Evolutionary conservation across 2,329 filamentous ascomycete genomes (phyloP), one percentile per base, ranked within the genome.

Genomic region (Trichoderma semiorbis): DNA sequence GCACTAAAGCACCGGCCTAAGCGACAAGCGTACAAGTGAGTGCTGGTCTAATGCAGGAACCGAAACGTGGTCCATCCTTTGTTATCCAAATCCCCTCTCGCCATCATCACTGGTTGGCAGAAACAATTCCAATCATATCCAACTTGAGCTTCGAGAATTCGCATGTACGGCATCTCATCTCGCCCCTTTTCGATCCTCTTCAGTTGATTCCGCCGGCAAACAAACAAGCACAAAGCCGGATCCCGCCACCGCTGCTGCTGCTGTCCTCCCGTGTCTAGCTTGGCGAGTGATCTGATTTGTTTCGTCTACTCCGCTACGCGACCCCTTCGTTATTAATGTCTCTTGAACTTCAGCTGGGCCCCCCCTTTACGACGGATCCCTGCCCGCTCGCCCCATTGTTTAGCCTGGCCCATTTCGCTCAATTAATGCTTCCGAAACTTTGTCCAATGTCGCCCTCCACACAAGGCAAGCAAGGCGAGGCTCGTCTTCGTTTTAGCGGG

Each of bases 301-400:
- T 69, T 69, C 65, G 65, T 61, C 55, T 69, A 24, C 55, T 61
- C 55, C 36, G 62, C 43, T 60, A 47, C 32, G 64, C 50, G 64
- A 58, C 50, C 53, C 64, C 64, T 67, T 57, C 64, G 53, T 58
- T 28, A 67, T 67, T 67, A 67, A 50, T 53, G 55, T 26, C 57
- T 69, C 14, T 62, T 62, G 7, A 43, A 21, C 7, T 26, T 69
- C 67, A 69, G 67, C 67, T 69, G 28, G 18, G 39, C 18, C 57
- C 28, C 66, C 65, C 65, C 65, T 69, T 69, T 69, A 69, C 32
- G 57, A 47, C 28, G n/a, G 53, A 69, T 69, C 65, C 65, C 36
- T 69, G 65, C 47, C 55, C 12, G 18, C 43, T 21, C 36, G 30
- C 67, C 57, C 57, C 58, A 50, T 34, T 39, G 55, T 53, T 69